Evolutionary conservation across 169 alveolate species (phyloP).

Genomic region (Eimeria praecox): DNA sequence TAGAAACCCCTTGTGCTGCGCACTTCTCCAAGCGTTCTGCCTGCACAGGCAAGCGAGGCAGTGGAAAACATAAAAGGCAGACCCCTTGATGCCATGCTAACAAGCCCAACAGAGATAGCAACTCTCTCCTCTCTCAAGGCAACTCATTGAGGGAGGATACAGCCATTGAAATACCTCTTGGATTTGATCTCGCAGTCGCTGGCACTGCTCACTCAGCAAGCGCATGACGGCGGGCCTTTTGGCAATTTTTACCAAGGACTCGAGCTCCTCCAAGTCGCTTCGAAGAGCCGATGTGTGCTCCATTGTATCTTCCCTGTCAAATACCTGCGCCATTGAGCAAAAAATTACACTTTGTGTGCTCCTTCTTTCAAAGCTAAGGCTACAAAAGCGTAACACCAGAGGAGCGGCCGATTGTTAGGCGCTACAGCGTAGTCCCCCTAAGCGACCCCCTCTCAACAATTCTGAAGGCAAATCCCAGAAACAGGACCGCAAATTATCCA

Average conservation of each 20-base stretch:
- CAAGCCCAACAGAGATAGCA: neutral
- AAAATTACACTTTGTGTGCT: neutral
- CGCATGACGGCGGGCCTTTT: slow-evolving; percentile 29
- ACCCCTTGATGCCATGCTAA: neutral
- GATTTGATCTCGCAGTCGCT: slow-evolving; percentile 45
- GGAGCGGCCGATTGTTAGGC: neutral
- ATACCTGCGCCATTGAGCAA: neutral
- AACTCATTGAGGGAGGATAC: too few species aligned
- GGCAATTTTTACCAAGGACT: slow-evolving; percentile 6
- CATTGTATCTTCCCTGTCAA: slow-evolving; percentile 17
- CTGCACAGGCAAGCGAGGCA: slow-evolving; percentile 5
- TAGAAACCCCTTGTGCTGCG: slow-evolving; percentile 15
- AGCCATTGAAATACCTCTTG: slow-evolving; percentile 19
- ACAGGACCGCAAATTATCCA: neutral
- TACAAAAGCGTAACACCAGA: neutral
- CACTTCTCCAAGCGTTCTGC: slow-evolving; percentile 4
- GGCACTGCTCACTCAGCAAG: slow-evolving; percentile 16
- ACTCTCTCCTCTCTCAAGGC: neutral
- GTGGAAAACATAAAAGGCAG: neutral
- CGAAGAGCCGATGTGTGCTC: slow-evolving; percentile 21
- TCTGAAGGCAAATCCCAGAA: neutral
- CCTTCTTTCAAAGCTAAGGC: neutral
- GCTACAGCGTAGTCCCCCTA: neutral
- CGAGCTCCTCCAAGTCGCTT: slow-evolving; percentile 64
- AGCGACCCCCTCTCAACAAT: neutral